Conservation (phyloP, 495 filamentous ascomycete genomes). For the Arthonia radiata region DNA sequence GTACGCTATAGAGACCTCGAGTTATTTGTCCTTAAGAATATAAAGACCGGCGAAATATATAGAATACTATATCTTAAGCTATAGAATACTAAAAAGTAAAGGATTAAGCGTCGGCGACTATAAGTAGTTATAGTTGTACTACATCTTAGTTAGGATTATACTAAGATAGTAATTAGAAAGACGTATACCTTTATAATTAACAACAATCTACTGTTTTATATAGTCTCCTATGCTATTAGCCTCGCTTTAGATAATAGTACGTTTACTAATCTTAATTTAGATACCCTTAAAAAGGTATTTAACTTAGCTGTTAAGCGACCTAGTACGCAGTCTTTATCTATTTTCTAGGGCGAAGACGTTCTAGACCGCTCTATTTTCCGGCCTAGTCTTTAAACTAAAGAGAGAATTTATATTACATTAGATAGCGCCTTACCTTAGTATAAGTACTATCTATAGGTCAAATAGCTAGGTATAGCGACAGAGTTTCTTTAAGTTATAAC, state of each 20-base stretch:
- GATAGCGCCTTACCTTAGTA: too few relatives aligned
- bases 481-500: slow-evolving; percentile 5
- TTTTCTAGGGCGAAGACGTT: slow-evolving; percentile 3
- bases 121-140: too few relatives aligned
- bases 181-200: slow-evolving; percentile 3
- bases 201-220: too few relatives aligned
- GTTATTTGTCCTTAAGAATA: slow-evolving; percentile 1
- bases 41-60: slow-evolving; percentile 1
- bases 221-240: slow-evolving; percentile 6
- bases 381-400: slow-evolving; percentile 1
- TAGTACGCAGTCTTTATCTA: slow-evolving; percentile 2
- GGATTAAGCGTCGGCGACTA: slow-evolving; percentile 1
- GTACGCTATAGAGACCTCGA: not conserved
- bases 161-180: slow-evolving; percentile 1
- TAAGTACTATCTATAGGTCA: too few relatives aligned
- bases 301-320: slow-evolving; percentile 1
- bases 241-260: slow-evolving; percentile 6
- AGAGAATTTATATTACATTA: too few relatives aligned
- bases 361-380: slow-evolving; percentile 4
- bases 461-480: too few relatives aligned
- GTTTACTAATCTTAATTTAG: slow-evolving; percentile 2
- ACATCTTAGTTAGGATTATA: too few relatives aligned
- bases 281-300: slow-evolving; percentile 2
- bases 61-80: slow-evolving; percentile 1
- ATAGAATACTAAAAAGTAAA: slow-evolving; percentile 1